A percentile compares a stretch with the other conserved stretches of the same genome.
Conservation (phyloP, 2,329 filamentous ascomycete genomes). For the Dothideomycetes sp. region DNA sequence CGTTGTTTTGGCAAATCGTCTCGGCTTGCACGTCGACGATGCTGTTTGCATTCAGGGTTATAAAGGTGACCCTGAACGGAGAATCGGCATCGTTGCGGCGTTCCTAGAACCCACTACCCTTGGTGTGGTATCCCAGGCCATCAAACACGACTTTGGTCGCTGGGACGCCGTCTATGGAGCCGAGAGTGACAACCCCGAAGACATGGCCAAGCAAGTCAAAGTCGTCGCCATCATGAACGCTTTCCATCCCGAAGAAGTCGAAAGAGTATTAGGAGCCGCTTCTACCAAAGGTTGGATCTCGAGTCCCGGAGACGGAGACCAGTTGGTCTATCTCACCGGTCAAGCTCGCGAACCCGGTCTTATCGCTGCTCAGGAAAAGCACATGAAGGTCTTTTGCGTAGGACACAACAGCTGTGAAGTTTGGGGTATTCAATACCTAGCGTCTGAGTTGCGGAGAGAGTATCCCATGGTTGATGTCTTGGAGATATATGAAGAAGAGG, state of each 20-base stretch:
- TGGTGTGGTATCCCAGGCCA: background rate
- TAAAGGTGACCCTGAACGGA: constrained; percentile 29
- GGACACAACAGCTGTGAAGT: constrained; percentile 31
- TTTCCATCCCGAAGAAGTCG: constrained; percentile 30
- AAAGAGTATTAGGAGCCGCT: constrained; percentile 26
- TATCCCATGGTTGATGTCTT: constrained; percentile 27
- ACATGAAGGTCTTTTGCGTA: constrained; percentile 30
- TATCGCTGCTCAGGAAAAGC: constrained; percentile 24
- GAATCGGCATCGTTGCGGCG: constrained; percentile 30
- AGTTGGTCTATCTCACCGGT: constrained; percentile 32
- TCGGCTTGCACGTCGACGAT: constrained; percentile 23
- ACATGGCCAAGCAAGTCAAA: constrained; percentile 16
- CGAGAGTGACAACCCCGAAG: background rate
- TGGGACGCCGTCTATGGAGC: constrained; percentile 4
- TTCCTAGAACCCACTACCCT: constrained; percentile 7
- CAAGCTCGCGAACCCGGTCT: constrained; percentile 28
- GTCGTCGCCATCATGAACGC: constrained; percentile 33
- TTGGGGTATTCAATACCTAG: constrained; percentile 32
- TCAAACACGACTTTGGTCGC: constrained; percentile 7
- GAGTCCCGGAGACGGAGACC: constrained; percentile 18
- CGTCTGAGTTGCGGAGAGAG: constrained; percentile 20
- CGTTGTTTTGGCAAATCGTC: constrained; percentile 23
- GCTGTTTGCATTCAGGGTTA: constrained; percentile 31
- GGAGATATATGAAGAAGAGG: constrained; percentile 30
- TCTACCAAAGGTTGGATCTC: constrained; percentile 21